A percentile compares a stretch with the other conserved stretches of the same genome.
These are phyloP conservation scores for Trametes cinnabarina DNA, from an alignment of 768 basidiomycete genomes.

Conservation along the genomic window DNA sequence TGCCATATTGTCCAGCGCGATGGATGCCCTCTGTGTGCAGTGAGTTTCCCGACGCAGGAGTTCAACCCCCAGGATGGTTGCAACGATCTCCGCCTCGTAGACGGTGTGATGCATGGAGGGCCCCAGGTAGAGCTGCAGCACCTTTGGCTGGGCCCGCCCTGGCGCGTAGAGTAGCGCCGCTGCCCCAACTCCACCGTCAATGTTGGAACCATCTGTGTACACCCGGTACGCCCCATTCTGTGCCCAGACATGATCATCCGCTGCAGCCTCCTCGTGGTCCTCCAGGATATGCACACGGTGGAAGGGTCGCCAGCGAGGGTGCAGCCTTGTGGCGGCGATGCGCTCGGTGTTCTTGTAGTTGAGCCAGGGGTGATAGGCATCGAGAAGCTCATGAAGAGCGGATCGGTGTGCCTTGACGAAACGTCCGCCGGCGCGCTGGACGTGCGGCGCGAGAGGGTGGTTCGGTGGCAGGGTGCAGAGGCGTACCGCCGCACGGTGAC, in stretches of 20 bases:
- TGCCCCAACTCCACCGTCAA: conserved; percentile 29
- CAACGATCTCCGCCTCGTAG: conserved; percentile 33
- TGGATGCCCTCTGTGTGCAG: background rate
- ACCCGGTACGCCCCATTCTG: conserved; percentile 5
- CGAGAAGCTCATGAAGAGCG: conserved; percentile 26
- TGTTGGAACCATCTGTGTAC: conserved; percentile 32
- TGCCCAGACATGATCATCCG: background rate
- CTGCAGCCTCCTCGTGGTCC: conserved; percentile 7
- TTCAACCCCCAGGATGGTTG: conserved; percentile 25
- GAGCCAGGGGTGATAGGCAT: conserved; percentile 15
- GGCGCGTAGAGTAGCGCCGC: conserved; percentile 26
- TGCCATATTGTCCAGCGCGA: conserved; percentile 11
- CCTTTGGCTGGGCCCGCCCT: background rate
- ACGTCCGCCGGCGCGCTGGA: conserved; percentile 1
- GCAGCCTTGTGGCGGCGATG: conserved; percentile 13
- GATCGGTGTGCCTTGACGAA: conserved; percentile 18
- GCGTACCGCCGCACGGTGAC: conserved; percentile 12
- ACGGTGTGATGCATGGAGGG: conserved; percentile 25
- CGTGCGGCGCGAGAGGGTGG: conserved; percentile 20
- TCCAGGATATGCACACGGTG: background rate
- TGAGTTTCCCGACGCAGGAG: conserved; percentile 20
- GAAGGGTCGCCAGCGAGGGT: conserved; percentile 9
- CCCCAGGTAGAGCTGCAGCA: conserved; percentile 24
- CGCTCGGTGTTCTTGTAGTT: conserved; percentile 10
- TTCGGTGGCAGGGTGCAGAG: conserved; percentile 21